These are phyloP conservation scores for Schrenkiella parvula DNA, from an alignment of 345 rosid species.

Conservation along the genomic window DNA sequence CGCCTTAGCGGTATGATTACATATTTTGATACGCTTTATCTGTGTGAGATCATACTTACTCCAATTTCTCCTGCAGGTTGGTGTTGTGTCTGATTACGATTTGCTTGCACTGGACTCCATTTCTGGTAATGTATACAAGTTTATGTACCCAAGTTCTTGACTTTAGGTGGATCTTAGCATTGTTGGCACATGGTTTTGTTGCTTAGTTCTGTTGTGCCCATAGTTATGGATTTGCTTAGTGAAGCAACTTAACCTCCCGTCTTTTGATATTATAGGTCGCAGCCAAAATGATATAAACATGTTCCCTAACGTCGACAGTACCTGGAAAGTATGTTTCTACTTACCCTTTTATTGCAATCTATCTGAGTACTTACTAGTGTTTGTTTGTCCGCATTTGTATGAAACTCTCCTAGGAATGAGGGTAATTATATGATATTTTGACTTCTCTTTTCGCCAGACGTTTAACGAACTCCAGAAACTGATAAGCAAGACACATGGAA, in stretches of 20 bases:
- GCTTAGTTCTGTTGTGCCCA: background rate
- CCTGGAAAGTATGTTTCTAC: constrained; percentile 71
- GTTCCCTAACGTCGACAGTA: constrained; percentile 82
- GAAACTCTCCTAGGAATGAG: background rate
- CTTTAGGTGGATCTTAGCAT: background rate
- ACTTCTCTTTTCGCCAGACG: constrained; percentile 38
- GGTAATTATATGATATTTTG: background rate
- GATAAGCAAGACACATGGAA: constrained; percentile 71
- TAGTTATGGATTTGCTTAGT: background rate
- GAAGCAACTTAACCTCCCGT: constrained; percentile 20
- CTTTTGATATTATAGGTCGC: constrained; percentile 44
- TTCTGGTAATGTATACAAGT: constrained; percentile 51
- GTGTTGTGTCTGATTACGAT: constrained; percentile 97
- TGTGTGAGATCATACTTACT: background rate
- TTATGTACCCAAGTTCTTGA: background rate
- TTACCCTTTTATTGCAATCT: background rate
- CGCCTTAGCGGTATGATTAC: background rate
- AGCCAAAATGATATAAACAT: constrained; percentile 53
- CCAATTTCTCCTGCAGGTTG: constrained; percentile 55
- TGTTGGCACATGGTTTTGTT: background rate
- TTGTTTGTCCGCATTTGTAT: background rate
- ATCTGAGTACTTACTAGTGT: constrained; percentile 1
- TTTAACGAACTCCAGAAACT: constrained; percentile 80
- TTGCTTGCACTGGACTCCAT: constrained; percentile 78
- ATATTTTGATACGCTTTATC: background rate